Evolutionary conservation across 2,329 filamentous ascomycete genomes (phyloP).

Genomic region (Xylaria sp.): DNA sequence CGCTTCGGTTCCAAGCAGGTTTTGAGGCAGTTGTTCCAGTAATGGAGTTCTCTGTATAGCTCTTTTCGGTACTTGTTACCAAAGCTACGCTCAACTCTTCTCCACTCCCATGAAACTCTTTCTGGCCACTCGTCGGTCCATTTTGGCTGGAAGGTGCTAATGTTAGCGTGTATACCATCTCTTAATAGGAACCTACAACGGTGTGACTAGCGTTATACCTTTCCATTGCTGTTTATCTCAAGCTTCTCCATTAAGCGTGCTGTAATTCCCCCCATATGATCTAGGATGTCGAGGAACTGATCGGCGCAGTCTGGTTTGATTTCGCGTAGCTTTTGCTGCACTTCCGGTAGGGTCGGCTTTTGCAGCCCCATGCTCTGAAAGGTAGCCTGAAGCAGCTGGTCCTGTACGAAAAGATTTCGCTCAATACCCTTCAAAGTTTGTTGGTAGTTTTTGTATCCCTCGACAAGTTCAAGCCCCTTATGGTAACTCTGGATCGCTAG

Average conservation of each 20-base stretch:
- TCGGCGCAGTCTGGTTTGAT: background rate
- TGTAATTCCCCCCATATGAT: constrained; percentile 7
- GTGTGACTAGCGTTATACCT: background rate
- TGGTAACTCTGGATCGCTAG: constrained; percentile 5
- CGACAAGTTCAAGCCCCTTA: background rate
- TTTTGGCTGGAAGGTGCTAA: constrained; percentile 1
- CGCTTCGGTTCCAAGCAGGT: constrained; percentile 11
- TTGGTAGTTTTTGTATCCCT: constrained; percentile 2
- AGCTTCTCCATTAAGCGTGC: constrained; percentile 5
- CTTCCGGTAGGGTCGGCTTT: constrained; percentile 2
- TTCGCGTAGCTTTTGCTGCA: constrained; percentile 2
- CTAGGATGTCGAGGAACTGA: constrained; percentile 3
- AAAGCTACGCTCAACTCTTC: constrained; percentile 15
- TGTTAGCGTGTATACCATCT: background rate
- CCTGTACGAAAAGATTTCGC: constrained; percentile 10
- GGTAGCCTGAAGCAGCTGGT: constrained; percentile 13
- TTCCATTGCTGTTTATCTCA: constrained; percentile 6
- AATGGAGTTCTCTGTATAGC: constrained; percentile 12
- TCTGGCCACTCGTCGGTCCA: constrained; percentile 1
- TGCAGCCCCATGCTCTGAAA: constrained; percentile 6
- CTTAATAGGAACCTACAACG: background rate
- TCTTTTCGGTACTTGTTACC: background rate
- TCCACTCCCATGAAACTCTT: constrained; percentile 17
- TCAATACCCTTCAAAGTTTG: constrained; percentile 2
- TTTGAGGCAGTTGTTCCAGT: constrained; percentile 13